Evolutionary conservation across 2,329 filamentous ascomycete species (phyloP), one percentile per base, ranked within the genome.

Genomic region (Catunica adiposa): DNA sequence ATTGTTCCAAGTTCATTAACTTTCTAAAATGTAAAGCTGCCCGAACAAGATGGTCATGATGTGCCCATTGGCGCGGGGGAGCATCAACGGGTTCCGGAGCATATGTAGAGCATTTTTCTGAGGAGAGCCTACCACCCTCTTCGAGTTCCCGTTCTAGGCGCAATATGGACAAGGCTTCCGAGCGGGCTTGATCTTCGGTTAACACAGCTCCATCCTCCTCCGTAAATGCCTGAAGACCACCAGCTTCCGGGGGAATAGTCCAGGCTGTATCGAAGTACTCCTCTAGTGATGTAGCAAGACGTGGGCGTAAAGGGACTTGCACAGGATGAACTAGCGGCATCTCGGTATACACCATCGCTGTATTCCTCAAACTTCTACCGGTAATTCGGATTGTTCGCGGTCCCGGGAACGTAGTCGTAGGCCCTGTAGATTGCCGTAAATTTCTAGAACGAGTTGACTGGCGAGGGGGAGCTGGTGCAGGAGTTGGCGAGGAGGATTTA

Each of bases 21-120:
- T 82, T 85, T 51, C 86, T 81, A 62, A 97, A 90, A 62, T 89
- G 84, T 11, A 83, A 65, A 58, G 85, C 83, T 59, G 94, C 89
- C 50, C 83, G 82, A 48, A 85, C 74, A 54, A 97, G 75, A 65
- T 97, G 86, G 64, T 97, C 89, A 64, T 80, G 78, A 62, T 94
- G 89, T n/a, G 84, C 82, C 73, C 87, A 97, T 63, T 92, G 87
- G 54, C 78, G 76, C 0, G 80, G 78, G 0, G 86, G 86, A 62
- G 94, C 85, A 56, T 86, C 82, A 58, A 71, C 72, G 11, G 80
- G 73, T 60, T 92, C 86, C 0, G 86, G 85, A 17, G 82, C 75
- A 62, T 86, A 92, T 23, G 83, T 70, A 1, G 82, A 83, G 64
- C 86, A 90, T 58, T 76, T 74, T 58, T 81, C 79, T 55, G 75